Conservation (phyloP, 2,329 filamentous ascomycete genomes). For the Elsinoe fawcettii region DNA sequence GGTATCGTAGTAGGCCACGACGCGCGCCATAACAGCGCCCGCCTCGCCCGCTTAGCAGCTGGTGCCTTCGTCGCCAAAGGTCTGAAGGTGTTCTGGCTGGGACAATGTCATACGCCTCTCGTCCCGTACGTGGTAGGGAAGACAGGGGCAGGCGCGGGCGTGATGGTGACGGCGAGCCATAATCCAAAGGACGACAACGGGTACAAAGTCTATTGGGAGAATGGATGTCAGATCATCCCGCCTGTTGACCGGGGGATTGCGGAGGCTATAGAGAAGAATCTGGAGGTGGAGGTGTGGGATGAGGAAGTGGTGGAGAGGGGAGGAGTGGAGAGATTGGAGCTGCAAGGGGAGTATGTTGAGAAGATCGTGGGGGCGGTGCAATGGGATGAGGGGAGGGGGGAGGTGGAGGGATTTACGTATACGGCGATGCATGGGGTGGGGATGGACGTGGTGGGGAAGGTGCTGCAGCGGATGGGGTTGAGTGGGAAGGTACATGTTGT, state of each 20-base stretch:
- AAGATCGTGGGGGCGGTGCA: neutral
- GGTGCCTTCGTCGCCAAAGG: conserved; percentile 52
- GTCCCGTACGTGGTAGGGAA: conserved; percentile 54
- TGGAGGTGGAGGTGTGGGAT: conserved; percentile 45
- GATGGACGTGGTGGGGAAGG: conserved; percentile 39
- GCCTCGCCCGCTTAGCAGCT: conserved; percentile 53
- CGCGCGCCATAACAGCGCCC: conserved; percentile 54
- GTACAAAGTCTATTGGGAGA: conserved; percentile 60
- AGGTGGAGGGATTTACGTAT: conserved; percentile 30
- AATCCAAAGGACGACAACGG: conserved; percentile 59
- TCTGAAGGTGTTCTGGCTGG: conserved; percentile 53
- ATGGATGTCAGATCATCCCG: conserved; percentile 59
- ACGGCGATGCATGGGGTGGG: conserved; percentile 53
- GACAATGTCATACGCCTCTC: conserved; percentile 52
- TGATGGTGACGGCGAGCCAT: conserved; percentile 61
- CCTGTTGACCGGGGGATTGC: conserved; percentile 55
- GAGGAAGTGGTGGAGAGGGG: conserved; percentile 1
- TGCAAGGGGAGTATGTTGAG: conserved; percentile 3
- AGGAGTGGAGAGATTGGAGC: neutral
- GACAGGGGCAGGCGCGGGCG: conserved; percentile 48
- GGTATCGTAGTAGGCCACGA: conserved; percentile 56
- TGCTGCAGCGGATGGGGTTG: conserved; percentile 33
- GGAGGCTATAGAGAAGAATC: conserved; percentile 47
- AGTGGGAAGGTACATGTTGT: conserved; percentile 42
- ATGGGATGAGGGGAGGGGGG: conserved; percentile 18